These are phyloP conservation scores for Calonectria multiphialidica DNA, from an alignment of 2,329 filamentous ascomycete species.

Conservation along the genomic window DNA sequence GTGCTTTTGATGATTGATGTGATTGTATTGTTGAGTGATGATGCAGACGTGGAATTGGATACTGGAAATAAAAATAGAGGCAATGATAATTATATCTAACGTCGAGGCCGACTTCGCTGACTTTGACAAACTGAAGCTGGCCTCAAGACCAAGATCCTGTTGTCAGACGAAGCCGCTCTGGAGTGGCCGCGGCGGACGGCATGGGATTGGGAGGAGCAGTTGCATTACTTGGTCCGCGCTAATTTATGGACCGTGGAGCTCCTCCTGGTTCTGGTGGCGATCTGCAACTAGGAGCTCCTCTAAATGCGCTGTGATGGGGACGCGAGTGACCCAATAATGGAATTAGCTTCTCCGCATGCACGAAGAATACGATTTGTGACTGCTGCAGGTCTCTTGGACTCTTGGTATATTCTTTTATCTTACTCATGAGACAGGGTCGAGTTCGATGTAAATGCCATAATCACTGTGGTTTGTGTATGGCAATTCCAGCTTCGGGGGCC, in stretches of 20 bases:
- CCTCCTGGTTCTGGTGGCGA: constrained; percentile 1
- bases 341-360: background rate
- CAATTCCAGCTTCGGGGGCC: too few species aligned
- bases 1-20: background rate
- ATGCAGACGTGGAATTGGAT: background rate
- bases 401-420: background rate
- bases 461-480: too few species aligned
- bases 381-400: background rate
- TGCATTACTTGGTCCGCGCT: background rate
- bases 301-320: background rate
- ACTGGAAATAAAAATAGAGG: background rate
- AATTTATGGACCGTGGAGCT: constrained; percentile 10
- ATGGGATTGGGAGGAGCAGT: constrained; percentile 12
- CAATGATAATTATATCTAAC: constrained; percentile 13
- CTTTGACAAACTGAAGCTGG: background rate
- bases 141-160: background rate
- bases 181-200: background rate
- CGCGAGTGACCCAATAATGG: background rate
- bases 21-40: background rate
- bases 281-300: constrained; percentile 14
- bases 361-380: background rate
- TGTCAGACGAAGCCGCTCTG: background rate
- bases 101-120: constrained; percentile 15
- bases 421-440: rapidly evolving
- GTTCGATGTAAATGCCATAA: too few species aligned